Evolutionary conservation across 2,329 filamentous ascomycete genomes (phyloP).

Genomic region (Aspergillus latus): DNA sequence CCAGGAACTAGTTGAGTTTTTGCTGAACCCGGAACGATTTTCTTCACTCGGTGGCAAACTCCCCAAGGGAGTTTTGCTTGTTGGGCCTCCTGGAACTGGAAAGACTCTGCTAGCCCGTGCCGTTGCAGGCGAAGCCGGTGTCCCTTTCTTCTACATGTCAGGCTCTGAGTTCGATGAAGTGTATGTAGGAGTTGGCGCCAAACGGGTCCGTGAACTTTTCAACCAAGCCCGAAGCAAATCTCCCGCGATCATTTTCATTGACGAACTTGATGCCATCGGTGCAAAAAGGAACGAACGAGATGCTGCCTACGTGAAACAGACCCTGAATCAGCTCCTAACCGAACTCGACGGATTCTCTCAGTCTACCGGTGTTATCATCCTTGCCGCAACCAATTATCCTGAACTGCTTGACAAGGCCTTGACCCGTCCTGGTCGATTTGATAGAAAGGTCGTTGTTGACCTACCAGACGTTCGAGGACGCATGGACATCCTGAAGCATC

Average conservation of each 20-base stretch:
- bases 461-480: slow-evolving; percentile 92
- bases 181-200: slow-evolving; percentile 94
- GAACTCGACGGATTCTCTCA: slow-evolving; percentile 97
- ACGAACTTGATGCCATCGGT: slow-evolving; percentile 91
- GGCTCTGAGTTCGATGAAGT: slow-evolving; percentile 98
- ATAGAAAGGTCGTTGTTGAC: slow-evolving; percentile 84
- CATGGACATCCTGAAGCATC: slow-evolving; percentile 88
- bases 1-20: slow-evolving; percentile 92
- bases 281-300: slow-evolving; percentile 90
- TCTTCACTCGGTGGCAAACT: slow-evolving; percentile 92
- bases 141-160: slow-evolving; percentile 99
- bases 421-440: slow-evolving; percentile 90
- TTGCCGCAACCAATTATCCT: slow-evolving; percentile 95
- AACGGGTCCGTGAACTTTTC: slow-evolving; percentile 94
- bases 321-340: slow-evolving; percentile 92
- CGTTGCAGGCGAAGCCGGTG: slow-evolving; percentile 93
- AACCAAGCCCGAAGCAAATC: slow-evolving; percentile 77
- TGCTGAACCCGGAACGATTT: slow-evolving; percentile 91
- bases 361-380: slow-evolving; percentile 89
- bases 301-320: slow-evolving; percentile 94
- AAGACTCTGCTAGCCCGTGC: slow-evolving; percentile 95
- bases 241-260: slow-evolving; percentile 92
- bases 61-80: slow-evolving; percentile 91
- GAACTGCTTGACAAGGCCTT: slow-evolving; percentile 92
- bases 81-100: slow-evolving; percentile 93